A percentile compares a stretch with the other conserved stretches of the same genome.
Evolutionary conservation across 2,329 filamentous ascomycete species (phyloP).

Genomic region (Lecanosticta acicola): DNA sequence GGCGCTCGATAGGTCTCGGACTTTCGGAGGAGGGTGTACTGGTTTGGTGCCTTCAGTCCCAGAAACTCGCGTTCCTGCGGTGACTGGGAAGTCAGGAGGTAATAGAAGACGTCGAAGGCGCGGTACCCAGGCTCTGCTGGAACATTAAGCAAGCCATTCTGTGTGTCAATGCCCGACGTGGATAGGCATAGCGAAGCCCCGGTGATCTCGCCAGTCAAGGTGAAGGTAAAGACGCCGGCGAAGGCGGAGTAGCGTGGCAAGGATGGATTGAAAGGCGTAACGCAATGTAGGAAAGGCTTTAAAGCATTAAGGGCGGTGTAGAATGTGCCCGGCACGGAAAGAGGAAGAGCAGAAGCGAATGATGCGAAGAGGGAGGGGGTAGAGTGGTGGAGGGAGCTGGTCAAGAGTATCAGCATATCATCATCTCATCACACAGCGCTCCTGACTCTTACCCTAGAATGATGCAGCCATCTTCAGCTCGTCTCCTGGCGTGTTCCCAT

Average conservation of each 20-base stretch:
- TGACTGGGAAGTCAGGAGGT: slow-evolving; percentile 79
- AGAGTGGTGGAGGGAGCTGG: slow-evolving; percentile 79
- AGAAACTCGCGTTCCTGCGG: slow-evolving; percentile 82
- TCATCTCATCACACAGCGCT: background rate
- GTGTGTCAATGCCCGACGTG: slow-evolving; percentile 80
- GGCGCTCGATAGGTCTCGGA: slow-evolving; percentile 84
- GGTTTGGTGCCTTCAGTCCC: slow-evolving; percentile 67
- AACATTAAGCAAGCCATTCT: slow-evolving; percentile 71
- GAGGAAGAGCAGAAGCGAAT: slow-evolving; percentile 73
- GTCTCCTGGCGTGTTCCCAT: slow-evolving; percentile 92
- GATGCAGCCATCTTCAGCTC: slow-evolving; percentile 93
- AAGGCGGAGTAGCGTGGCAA: slow-evolving; percentile 73
- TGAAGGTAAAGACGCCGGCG: slow-evolving; percentile 74
- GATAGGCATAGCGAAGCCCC: slow-evolving; percentile 72
- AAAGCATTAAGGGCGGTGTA: slow-evolving; percentile 76
- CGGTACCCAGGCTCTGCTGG: slow-evolving; percentile 75
- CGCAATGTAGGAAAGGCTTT: slow-evolving; percentile 78
- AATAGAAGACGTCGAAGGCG: slow-evolving; percentile 97
- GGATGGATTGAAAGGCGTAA: slow-evolving; percentile 85
- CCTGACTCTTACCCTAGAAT: slow-evolving; percentile 62
- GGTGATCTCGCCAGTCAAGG: slow-evolving; percentile 71
- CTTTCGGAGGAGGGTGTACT: slow-evolving; percentile 71
- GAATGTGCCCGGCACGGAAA: slow-evolving; percentile 68
- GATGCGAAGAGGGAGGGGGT: slow-evolving; percentile 77
- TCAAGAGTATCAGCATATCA: slow-evolving; percentile 6